phyloP scores from a whole-genome alignment of 192 early-diverging fungal genomes.

The Diversispora epigaea region DNA sequence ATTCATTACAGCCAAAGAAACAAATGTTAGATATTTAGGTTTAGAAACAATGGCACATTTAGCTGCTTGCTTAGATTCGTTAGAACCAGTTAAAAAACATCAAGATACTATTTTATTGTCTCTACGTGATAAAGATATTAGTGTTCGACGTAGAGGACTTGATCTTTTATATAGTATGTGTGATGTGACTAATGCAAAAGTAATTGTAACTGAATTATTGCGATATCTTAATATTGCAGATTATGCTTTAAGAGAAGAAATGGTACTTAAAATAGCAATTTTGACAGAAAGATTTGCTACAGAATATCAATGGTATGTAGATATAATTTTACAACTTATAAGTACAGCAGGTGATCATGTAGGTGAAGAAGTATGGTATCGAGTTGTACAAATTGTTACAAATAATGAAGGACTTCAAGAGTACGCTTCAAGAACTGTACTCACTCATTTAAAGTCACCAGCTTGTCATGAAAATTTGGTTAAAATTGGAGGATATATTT shows the following conservation, averaged over 20 bases:
- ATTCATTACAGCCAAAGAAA: constrained; percentile 94
- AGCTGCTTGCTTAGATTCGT: constrained; percentile 76
- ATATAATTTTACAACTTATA: constrained; percentile 95
- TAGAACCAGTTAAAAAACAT: constrained; percentile 79
- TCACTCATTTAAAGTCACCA: constrained; percentile 81
- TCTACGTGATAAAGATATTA: constrained; percentile 95
- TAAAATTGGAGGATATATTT: constrained; percentile 93
- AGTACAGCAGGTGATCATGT: constrained; percentile 94
- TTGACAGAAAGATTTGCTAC: constrained; percentile 97
- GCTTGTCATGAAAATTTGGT: constrained; percentile 94
- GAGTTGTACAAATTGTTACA: constrained; percentile 94
- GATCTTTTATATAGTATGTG: constrained; percentile 98
- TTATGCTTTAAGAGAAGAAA: constrained; percentile 89
- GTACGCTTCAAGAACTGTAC: constrained; percentile 84
- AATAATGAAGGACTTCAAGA: constrained; percentile 95
- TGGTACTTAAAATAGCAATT: constrained; percentile 99
- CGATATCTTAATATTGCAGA: constrained; percentile 89
- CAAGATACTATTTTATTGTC: constrained; percentile 89
- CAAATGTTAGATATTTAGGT: constrained; percentile 95
- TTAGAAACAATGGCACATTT: constrained; percentile 98
- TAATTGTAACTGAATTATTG: constrained; percentile 88
- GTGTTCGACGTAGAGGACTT: constrained; percentile 90
- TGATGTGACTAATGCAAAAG: constrained; percentile 79
- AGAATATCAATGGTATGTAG: constrained; percentile 98
- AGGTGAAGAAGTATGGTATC: constrained; percentile 96